Evolutionary conservation across 2,329 filamentous ascomycete genomes (phyloP), one percentile per base, ranked within the genome.

Genomic region (Cercospora zeina): DNA sequence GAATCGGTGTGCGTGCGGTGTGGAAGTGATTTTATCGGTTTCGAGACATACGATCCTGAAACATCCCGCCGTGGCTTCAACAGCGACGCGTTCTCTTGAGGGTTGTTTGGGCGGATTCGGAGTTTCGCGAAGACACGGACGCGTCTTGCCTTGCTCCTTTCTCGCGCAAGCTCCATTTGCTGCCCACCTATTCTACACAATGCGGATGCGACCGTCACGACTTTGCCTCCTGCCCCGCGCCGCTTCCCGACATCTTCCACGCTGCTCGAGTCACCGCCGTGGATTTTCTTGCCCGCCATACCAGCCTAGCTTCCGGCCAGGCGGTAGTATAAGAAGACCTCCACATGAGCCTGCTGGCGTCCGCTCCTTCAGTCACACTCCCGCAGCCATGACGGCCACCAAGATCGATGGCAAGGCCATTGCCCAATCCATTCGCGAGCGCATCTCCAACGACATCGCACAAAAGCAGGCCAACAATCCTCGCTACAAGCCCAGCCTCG

Each of bases 361-460:
- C 60, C 67, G 66, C 47, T 65, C 65, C 34, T 84, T 87, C 73
- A 81, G 81, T 66, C 80, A 75, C 69, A 86, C 83, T 66, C 70
- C 80, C 70, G 73, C 79, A 78, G 82, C 79, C 74, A 97, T 97
- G 93, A 86, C 87, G 70, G 93, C 91, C 69, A 86, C 84, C 72
- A 96, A 92, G 82, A 95, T 99, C 73, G 95, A 99, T 81, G 95
- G 95, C 81, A 96, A 89, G 61, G 91, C 91, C 76, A 92, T 97
- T 80, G 95, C 95, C 70, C 96, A 93, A 82, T 85, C 82, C 75
- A 96, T 97, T 75, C 89, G 95, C 65, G 90, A 93, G 80, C 84
- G 84, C 65, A 84, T 99, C 72, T 88, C 88, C 71, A 81, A 80
- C 51, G 88, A 97, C 78, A 96, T 99, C 77, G 84, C 86, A 69